A percentile compares a stretch with the other conserved stretches of the same genome.
Evolutionary conservation across 177 flowering plant genomes (phyloP).

Genomic region (Vitis hybrid): DNA sequence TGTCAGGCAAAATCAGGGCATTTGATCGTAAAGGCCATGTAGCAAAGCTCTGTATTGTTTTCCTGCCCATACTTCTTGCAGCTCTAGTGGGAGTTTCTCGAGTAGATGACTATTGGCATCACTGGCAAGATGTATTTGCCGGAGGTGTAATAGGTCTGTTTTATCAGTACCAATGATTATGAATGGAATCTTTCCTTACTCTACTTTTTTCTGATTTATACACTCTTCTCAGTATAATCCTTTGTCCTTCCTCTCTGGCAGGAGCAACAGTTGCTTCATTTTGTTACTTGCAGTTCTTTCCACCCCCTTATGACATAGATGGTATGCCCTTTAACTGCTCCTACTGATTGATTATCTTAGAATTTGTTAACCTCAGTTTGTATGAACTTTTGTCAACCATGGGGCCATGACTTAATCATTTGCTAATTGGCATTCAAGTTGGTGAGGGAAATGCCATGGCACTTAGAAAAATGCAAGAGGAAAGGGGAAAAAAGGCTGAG

Average conservation of each 20-base stretch:
- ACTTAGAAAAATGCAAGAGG: no score
- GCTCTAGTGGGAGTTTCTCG: constrained; percentile 70
- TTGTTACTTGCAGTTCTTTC: constrained; percentile 19
- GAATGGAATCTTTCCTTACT: neutral
- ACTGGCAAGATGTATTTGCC: constrained; percentile 79
- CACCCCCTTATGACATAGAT: constrained; percentile 11
- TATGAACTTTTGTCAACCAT: neutral
- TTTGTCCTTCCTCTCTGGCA: neutral
- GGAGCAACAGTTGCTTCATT: constrained; percentile 11
- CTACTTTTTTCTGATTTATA: neutral
- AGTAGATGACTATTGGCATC: constrained; percentile 92
- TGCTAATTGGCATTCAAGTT: no score
- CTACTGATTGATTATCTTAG: neutral
- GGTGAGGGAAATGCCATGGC: no score
- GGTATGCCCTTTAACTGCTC: constrained; percentile 1
- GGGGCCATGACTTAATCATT: neutral
- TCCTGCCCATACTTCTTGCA: constrained; percentile 62
- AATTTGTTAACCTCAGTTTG: neutral
- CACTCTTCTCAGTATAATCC: neutral
- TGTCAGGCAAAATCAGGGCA: constrained; percentile 63
- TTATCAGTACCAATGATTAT: neutral
- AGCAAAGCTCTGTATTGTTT: constrained; percentile 66
- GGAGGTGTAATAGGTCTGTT: constrained; percentile 63
- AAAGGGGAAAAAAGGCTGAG: no score
- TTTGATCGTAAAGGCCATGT: constrained; percentile 74